Evolutionary conservation across 2,329 filamentous ascomycete species (phyloP), one percentile per base, ranked within the genome.

Genomic region (Colletotrichum sp.): DNA sequence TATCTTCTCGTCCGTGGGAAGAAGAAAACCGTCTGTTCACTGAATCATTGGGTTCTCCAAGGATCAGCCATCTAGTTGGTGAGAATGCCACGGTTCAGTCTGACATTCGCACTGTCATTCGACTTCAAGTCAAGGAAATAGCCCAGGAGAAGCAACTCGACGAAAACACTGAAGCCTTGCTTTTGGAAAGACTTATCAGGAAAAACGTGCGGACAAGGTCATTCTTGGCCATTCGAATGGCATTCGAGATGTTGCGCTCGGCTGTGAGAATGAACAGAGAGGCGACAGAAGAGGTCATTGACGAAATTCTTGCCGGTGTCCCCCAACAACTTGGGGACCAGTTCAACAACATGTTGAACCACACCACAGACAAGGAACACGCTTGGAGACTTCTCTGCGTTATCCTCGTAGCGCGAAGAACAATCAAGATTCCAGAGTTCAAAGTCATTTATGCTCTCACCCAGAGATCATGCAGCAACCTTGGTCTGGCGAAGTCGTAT

Each of bases 41-140:
- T 1, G 13, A 36, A 30, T 2, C 16, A 12, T 10, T 57, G 5
- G 8, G 18, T 2, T 57, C 44, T 30, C 12, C n/a, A 24, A 34
- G 28, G 3, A 24, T 12, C 18, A 57, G n/a, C 7, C 69, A 66
- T 28, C 9, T 71, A 16, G 60, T 36, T 3, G 60, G 69, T 24
- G 69, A 71, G 21, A 21, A 71, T 24, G 60, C 60, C n/a, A 30
- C 18, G n/a, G 60, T 71, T 18, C 60, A 59, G 24, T 24, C 30
- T 30, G 69, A 71, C 60, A 65, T 71, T 57, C 69, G 44, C 44
- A 57, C 13, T 28, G 69, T 71, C 60, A 71, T 71, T 66, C 60
- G 57, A 16, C 39, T 65, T 6, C 32, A 66, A 44, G 30, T 36
- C 36, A 28, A 28, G 15, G 28, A 71, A 21, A 36, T 65, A 24